A percentile compares a stretch with the other conserved stretches of the same genome.
These are phyloP conservation scores for Fraxinus paxiana DNA, from an alignment of 305 asterid species.

Conservation along the genomic window DNA sequence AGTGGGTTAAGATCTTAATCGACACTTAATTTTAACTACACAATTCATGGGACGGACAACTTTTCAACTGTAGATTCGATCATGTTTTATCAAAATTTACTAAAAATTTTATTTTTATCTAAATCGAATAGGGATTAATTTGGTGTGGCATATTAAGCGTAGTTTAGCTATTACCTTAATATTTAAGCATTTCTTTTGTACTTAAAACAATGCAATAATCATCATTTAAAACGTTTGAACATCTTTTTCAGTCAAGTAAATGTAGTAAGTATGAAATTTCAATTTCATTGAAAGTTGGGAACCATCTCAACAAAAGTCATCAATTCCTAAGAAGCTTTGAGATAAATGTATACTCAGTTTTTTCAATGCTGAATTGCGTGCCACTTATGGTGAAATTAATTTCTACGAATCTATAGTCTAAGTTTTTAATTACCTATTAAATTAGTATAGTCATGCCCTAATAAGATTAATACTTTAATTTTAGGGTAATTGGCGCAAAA, in stretches of 20 bases:
- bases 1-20: background rate
- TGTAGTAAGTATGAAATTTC: background rate
- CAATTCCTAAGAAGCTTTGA: constrained; percentile 7
- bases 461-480: background rate
- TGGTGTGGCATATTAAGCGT: background rate
- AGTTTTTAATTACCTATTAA: background rate
- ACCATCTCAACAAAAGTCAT: constrained; percentile 20
- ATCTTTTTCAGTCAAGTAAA: background rate
- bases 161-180: background rate
- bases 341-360: background rate
- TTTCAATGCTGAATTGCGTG: background rate
- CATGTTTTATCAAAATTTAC: background rate
- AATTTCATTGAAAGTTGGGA: constrained; percentile 24
- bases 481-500: too few relatives aligned
- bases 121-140: background rate
- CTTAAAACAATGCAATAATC: background rate
- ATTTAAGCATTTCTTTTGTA: background rate
- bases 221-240: constrained; percentile 6
- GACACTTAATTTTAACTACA: too few relatives aligned
- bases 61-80: background rate
- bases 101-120: background rate
- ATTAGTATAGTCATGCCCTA: background rate
- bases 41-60: background rate
- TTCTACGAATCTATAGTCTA: background rate
- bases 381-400: background rate